Evolutionary conservation across 768 basidiomycete species (phyloP), one percentile per base, ranked within the genome.

Genomic region (Russula foetens): DNA sequence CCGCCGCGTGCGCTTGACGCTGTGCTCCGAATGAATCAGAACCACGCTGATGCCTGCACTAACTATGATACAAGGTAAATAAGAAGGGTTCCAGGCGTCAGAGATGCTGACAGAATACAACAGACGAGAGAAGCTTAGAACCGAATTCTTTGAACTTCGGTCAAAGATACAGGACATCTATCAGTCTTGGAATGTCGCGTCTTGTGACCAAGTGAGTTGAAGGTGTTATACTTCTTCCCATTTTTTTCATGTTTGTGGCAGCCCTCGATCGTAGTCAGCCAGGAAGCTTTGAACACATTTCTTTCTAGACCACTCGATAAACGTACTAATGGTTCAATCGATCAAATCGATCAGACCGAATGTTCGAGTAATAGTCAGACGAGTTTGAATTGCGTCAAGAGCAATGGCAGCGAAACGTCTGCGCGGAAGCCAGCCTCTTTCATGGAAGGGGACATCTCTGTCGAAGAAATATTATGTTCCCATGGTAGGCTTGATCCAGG

Each of bases 401-500:
- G 6, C 5, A 33, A 58, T 14, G 38, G 21, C 31, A 19, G 9
- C 15, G 45, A 53, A 35, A 58, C 23, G 15, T 24, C 23, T 12
- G 44, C 24, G 17, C 56, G 19, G 17, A 39, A 8, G 24, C 29
- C 21, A 29, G 24, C 35, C 26, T 48, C 50, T 35, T 24, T 26
- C 3, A 86, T 85, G 65, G 90, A 19, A 53, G 60, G 45, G 17
- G 53, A 54, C 15, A 62, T 71, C 17, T 62, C 70, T 19, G 75
- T 77, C 43, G 64, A 73, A 8, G 80, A 82, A 33, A 79, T 91
- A 24, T 56, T 81, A 8, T 94, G 91, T 63, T 65, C 65, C 21
- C 91, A 94, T 69, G 79, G 78, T 4, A 70, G 66, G 23, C 75
- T 91, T 39, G 79, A 90, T 71, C 89, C 89, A 12, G 66, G 65